Evolutionary conservation across 345 rosid species (phyloP), one percentile per base, ranked within the genome.

Genomic region (Ceriops zippeliana): DNA sequence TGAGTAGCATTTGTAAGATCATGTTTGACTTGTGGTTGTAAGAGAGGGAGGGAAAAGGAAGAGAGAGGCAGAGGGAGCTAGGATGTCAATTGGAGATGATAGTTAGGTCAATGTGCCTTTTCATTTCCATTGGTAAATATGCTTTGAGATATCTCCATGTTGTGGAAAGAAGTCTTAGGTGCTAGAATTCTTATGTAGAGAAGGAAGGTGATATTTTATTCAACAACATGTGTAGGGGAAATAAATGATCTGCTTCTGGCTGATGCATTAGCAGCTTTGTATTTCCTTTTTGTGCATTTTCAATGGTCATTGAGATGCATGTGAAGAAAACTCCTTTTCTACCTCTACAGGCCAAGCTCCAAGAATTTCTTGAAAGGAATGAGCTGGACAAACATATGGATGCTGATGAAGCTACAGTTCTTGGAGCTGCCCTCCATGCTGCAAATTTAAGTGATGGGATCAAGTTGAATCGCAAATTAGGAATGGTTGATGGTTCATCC

Each of bases 401-500:
- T 86, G 97, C 99, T 68, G 99, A 96, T 83, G 99, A 96, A 82
- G 99, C 98, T 58, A 84, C 89, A 75, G 99, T 87, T 82, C 97
- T 96, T 42, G 99, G 99, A 72, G 76, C 96, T 28, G 70, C 99
- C n/a, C 77, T 96, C 47, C 89, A 82, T 84, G 98, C 99, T 70
- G 99, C 99, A 68, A 96, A 96, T 84, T 70, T 96, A 74, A 96
- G 99, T 78, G 99, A 96, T 86, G 97, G 98, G 74, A 96, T 96
- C 74, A 92, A 90, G 79, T 81, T 92, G 86, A 86, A 96, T 66
- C 91, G 98, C 73, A 92, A 88, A 83, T 87, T 96, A 65, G 99
- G 99, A 65, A 87, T 96, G 82, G 63, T 92, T 69, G 99, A 96
- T 84, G 99, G 97, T 76, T 88, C 98, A 61, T 77, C 96, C 19